phyloP scores from a whole-genome alignment of 352 stramenopile species.

The Sclerospora graminicola region DNA sequence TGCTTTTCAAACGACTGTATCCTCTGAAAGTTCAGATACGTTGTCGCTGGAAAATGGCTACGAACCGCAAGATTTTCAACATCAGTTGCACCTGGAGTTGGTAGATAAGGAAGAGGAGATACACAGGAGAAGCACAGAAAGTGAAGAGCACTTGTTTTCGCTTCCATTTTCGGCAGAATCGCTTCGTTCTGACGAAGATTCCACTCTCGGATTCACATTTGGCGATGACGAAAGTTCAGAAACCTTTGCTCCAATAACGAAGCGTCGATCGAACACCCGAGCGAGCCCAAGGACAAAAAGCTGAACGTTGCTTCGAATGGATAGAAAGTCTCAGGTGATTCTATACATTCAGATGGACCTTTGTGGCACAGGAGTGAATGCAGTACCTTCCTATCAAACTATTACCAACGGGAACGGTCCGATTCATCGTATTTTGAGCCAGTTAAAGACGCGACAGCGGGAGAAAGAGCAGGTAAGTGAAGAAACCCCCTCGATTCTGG shows the following conservation, averaged over 20 bases:
- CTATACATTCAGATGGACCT: slow-evolving; percentile 80
- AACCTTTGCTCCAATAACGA: slow-evolving; percentile 20
- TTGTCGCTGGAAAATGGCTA: too few species aligned
- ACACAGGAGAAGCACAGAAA: slow-evolving; percentile 11
- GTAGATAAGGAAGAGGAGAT: slow-evolving; percentile 23
- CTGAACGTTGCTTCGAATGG: too few species aligned
- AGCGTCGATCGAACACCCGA: too few species aligned
- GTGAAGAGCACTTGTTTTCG: too few species aligned
- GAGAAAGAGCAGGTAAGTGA: too few species aligned
- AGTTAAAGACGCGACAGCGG: too few species aligned
- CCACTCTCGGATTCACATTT: slow-evolving; percentile 46
- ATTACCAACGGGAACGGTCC: slow-evolving; percentile 9
- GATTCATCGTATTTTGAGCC: too few species aligned
- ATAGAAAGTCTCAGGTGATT: too few species aligned
- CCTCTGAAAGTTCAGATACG: too few species aligned
- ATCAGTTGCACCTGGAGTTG: slow-evolving; percentile 20
- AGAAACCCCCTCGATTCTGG: slow-evolving; percentile 51
- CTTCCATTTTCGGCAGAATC: too few species aligned
- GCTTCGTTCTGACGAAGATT: slow-evolving; percentile 46
- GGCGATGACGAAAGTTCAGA: slow-evolving; percentile 35
- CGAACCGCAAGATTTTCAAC: slow-evolving; percentile 11
- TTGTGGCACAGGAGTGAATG: slow-evolving; percentile 26
- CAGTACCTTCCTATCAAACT: slow-evolving; percentile 12
- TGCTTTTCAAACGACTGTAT: too few species aligned
- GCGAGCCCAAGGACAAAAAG: too few species aligned